Evolutionary conservation across 306 rosid genomes (phyloP).

Genomic region (Pyrus communis): DNA sequence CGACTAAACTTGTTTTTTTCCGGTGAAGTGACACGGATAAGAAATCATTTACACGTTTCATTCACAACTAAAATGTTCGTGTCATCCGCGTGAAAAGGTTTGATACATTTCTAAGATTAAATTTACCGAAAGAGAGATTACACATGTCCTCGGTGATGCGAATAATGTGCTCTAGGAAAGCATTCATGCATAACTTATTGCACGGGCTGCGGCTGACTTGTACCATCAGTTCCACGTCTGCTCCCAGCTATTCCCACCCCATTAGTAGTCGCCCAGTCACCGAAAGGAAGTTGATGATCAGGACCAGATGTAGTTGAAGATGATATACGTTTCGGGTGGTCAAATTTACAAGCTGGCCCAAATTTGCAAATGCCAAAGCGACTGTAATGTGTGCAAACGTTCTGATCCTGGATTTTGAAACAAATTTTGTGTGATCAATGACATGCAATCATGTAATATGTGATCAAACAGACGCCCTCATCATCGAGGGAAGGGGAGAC

Average conservation of each 20-base stretch:
- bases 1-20: too few species aligned
- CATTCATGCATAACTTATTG: too few species aligned
- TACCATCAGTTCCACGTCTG: slow-evolving; percentile 30
- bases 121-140: too few species aligned
- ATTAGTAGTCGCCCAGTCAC: slow-evolving; percentile 28
- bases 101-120: too few species aligned
- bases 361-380: slow-evolving; percentile 91
- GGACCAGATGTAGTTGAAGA: slow-evolving; percentile 36
- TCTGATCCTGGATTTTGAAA: slow-evolving; percentile 61
- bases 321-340: slow-evolving; percentile 43
- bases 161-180: too few species aligned
- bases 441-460: neutral
- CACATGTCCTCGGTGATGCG: too few species aligned
- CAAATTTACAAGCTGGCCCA: slow-evolving; percentile 86
- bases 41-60: too few species aligned
- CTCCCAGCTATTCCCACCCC: slow-evolving; percentile 41
- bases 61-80: too few species aligned
- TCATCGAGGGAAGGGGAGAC: neutral
- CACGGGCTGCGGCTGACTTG: slow-evolving; percentile 24
- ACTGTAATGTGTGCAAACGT: slow-evolving; percentile 62
- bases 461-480: neutral
- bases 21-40: too few species aligned
- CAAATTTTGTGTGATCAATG: slow-evolving; percentile 2
- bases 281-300: slow-evolving; percentile 37
- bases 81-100: too few species aligned